These are phyloP conservation scores for Cryptomeria japonica DNA, from an alignment of 75 land plant genomes.

Conservation along the genomic window DNA sequence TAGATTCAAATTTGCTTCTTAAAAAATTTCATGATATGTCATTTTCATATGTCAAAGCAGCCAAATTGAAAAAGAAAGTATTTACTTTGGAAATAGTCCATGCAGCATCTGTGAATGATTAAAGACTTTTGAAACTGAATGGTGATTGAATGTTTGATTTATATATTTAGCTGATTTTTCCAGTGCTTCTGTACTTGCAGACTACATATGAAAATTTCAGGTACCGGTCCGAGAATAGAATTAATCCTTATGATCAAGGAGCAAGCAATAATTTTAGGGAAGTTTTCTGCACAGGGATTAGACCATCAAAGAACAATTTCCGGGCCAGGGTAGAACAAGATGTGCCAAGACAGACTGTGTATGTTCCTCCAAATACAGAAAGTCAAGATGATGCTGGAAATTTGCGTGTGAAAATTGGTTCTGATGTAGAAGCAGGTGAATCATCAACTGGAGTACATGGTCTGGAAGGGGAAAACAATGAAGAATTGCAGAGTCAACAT, in stretches of 20 bases:
- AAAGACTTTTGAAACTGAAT: not conserved
- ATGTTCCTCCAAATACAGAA: not conserved
- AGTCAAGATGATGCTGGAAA: not conserved
- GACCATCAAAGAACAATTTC: slow-evolving; percentile 67
- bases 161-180: not conserved
- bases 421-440: slow-evolving; percentile 9
- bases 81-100: not conserved
- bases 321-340: slow-evolving; percentile 65
- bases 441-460: slow-evolving; percentile 3
- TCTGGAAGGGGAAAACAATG: slow-evolving; percentile 3
- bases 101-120: not conserved
- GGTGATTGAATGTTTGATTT: not conserved
- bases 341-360: slow-evolving; percentile 9
- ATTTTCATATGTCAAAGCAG: not conserved
- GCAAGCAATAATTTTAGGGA: slow-evolving; percentile 55
- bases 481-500: not conserved
- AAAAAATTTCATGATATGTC: not conserved
- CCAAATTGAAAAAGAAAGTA: not conserved
- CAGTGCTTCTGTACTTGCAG: slow-evolving; percentile 36
- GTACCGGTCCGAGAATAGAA: slow-evolving; percentile 61
- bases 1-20: not conserved
- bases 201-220: slow-evolving; percentile 92
- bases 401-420: slow-evolving; percentile 17
- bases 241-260: slow-evolving; percentile 63
- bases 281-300: slow-evolving; percentile 54